Percentiles rank a stretch among this genome's conserved stretches.
These are phyloP conservation scores for Clavulina sp. DNA, from an alignment of 768 basidiomycete species.

Conservation along the genomic window DNA sequence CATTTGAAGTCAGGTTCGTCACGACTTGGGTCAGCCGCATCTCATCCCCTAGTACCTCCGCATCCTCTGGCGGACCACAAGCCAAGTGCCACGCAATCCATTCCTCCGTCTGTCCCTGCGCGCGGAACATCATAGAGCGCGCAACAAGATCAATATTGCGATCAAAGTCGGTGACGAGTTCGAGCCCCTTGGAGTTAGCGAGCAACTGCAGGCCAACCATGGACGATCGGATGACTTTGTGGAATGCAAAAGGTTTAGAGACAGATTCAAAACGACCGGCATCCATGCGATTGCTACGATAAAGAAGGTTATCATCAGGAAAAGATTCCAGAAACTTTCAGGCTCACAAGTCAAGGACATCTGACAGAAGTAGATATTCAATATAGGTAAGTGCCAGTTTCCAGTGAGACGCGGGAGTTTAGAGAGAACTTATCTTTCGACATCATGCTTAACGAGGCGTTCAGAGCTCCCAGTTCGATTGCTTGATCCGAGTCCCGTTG, in stretches of 20 bases:
- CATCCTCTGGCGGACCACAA: conserved; percentile 10
- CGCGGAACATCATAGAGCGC: not conserved
- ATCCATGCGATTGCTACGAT: conserved; percentile 23
- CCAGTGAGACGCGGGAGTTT: not conserved
- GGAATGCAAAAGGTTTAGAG: conserved; percentile 28
- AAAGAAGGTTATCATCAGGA: not conserved
- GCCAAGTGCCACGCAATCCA: conserved; percentile 1
- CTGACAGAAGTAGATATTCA: conserved; percentile 20
- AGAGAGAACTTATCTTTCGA: conserved; percentile 17
- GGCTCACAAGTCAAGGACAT: conserved; percentile 21
- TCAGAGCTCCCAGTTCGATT: conserved; percentile 29
- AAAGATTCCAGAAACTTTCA: not conserved
- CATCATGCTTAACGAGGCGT: conserved; percentile 25
- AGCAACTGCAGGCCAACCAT: conserved; percentile 21
- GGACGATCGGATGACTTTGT: conserved; percentile 24
- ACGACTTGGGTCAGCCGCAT: conserved; percentile 17
- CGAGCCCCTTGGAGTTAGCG: conserved; percentile 14
- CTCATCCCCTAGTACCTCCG: conserved; percentile 18
- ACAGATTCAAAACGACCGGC: conserved; percentile 26
- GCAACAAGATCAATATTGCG: conserved; percentile 16
- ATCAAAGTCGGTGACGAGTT: conserved; percentile 17
- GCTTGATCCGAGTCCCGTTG: conserved; percentile 20
- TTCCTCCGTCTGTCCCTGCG: conserved; percentile 7
- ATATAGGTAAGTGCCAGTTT: not conserved
- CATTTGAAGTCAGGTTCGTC: conserved; percentile 6